These are phyloP conservation scores for Capronia epimyces DNA, from an alignment of 2,329 filamentous ascomycete species.

Conservation along the genomic window DNA sequence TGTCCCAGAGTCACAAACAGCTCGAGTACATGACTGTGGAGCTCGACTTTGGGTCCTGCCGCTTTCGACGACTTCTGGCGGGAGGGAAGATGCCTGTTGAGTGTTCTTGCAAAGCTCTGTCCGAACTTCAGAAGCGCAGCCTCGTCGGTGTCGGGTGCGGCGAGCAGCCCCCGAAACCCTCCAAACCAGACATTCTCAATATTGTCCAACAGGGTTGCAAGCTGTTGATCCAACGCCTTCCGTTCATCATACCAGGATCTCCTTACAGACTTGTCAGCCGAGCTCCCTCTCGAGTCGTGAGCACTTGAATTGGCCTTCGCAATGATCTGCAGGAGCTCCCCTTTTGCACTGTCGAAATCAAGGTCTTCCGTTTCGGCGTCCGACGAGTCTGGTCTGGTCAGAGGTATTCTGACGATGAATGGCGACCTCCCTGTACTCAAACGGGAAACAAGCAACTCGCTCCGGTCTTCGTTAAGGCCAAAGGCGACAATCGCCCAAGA, in stretches of 20 bases:
- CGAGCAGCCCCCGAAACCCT: conserved; percentile 92
- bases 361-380: conserved; percentile 78
- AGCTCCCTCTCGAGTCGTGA: conserved; percentile 59
- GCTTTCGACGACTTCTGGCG: conserved; percentile 53
- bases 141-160: conserved; percentile 59
- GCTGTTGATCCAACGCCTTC: conserved; percentile 68
- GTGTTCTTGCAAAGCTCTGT: conserved; percentile 67
- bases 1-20: conserved; percentile 82
- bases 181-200: conserved; percentile 93
- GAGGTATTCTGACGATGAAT: conserved; percentile 79
- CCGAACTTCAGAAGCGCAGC: conserved; percentile 70
- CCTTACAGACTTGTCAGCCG: conserved; percentile 58
- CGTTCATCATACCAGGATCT: conserved; percentile 86
- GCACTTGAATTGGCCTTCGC: conserved; percentile 75
- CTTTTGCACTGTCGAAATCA: conserved; percentile 71
- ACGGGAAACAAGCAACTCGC: conserved; percentile 85
- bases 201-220: conserved; percentile 72
- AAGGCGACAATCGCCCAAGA: conserved; percentile 84
- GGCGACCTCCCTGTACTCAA: conserved; percentile 69
- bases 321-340: conserved; percentile 79
- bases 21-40: conserved; percentile 69
- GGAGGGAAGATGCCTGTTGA: conserved; percentile 82
- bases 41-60: conserved; percentile 48
- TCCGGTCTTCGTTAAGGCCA: conserved; percentile 71
- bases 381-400: conserved; percentile 73